Evolutionary conservation across 164 flowering plant genomes (phyloP).

Genomic region (Stephania cephalantha): DNA sequence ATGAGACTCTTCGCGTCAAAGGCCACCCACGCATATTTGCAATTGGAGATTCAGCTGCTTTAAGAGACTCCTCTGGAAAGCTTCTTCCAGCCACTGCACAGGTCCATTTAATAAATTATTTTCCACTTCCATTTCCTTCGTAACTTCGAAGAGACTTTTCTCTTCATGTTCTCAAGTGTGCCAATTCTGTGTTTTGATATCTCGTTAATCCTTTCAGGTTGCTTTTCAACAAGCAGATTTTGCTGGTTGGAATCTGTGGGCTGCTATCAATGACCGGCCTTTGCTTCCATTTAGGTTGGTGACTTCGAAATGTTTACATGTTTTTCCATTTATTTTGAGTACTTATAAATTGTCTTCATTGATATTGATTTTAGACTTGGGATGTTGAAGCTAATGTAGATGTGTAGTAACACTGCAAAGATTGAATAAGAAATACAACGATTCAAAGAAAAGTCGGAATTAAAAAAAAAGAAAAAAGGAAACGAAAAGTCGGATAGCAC

Average conservation of each 20-base stretch:
- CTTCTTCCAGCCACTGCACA: conserved; percentile 93
- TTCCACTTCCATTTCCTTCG: neutral
- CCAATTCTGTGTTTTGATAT: neutral
- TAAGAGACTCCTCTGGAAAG: conserved; percentile 70
- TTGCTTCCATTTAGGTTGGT: conserved; percentile 80
- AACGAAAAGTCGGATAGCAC: no score
- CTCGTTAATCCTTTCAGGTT: conserved; percentile 43
- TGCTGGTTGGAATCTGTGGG: conserved; percentile 99
- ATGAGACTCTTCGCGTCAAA: conserved; percentile 93
- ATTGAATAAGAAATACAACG: no score
- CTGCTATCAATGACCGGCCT: conserved; percentile 90
- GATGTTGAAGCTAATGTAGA: no score
- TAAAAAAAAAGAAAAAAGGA: no score
- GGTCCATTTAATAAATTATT: conserved; percentile 33
- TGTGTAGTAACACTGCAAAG: no score
- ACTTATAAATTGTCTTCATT: neutral
- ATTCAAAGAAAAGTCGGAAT: no score
- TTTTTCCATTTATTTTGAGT: neutral
- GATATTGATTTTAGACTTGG: no score
- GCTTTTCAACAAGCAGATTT: conserved; percentile 98
- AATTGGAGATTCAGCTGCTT: conserved; percentile 84
- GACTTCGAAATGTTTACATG: neutral
- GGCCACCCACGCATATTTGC: conserved; percentile 96
- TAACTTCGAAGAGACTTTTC: neutral
- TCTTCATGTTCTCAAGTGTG: neutral